Evolutionary conservation across 805 yeast species (phyloP), one percentile per base, ranked within the genome.

Genomic region (Yarrowia deformans): DNA sequence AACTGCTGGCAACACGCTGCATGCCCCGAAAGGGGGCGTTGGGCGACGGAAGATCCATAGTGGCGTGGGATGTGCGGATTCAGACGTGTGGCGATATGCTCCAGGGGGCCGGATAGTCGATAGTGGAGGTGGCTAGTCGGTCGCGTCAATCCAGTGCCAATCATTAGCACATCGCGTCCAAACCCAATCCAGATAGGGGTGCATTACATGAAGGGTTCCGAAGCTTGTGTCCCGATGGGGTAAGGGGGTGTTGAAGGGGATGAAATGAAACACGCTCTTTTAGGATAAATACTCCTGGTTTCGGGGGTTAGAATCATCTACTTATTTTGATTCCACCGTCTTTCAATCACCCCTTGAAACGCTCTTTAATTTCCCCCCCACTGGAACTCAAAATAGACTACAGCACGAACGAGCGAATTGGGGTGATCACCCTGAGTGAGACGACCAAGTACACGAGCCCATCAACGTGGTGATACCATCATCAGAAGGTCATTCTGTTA

Each of bases 11-110:
- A 19, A 58, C 66, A 13, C 66, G 66, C 18, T 58, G 66, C 66
- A 58, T 58, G 49, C 66, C 66, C 42, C 66, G 66, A 43, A 58
- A 58, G 29, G 66, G 66, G 42, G 66, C 66, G 40, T 58, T 58
- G 50, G 66, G 66, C 10, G 49, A 34, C 35, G 66, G 66, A 43
- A 58, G 66, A 43, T 42, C 50, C 66, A 58, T 58, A n/a, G 40
- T 42, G 32, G 29, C 13, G 10, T 6, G 16, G 23, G 13, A 16
- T 5, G 18, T 19, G 37, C 19, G 18, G 48, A 23, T 23, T 19
- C 29, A 23, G 29, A 23, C 29, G 29, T 14, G 8, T 18, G 32
- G 14, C 12, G 19, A 23, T 2, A 23, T 23, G n/a, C 39, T 8
- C 14, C 3, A 7, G 12, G 13, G n/a, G 23, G 8, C 18, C 35